Evolutionary conservation across 1,284 basidiomycete species (phyloP), one percentile per base, ranked within the genome.

Genomic region (Grifola frondosa): DNA sequence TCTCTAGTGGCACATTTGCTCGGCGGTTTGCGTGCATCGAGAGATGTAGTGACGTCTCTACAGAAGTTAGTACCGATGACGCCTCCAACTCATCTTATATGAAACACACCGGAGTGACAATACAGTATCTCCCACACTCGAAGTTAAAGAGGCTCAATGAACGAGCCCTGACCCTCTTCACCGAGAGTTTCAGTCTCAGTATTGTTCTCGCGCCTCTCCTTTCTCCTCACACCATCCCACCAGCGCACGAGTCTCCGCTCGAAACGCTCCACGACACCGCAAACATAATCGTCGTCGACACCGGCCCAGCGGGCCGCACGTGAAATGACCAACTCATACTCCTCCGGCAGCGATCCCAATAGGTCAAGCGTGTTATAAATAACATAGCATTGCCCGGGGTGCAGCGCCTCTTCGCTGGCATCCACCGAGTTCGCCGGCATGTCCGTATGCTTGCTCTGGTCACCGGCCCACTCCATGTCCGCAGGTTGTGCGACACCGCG

Each of bases 361-460:
- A 77, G 65, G 52, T 88, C 86, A 20, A 69, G 68, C 17, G 71
- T 68, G 30, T 76, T 71, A 65, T 79, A 85, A 44, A 88, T 76
- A 44, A 67, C 66, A 65, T 85, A 82, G 42, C 59, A 61, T 49
- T 76, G 71, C 3, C 81, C 84, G 7, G 81, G 74, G 53, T 64
- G 66, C n/a, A 69, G 56, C 22, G 19, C 30, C 11, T 46, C 40
- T 13, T 36, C 43, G 10, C 30, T 34, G 6, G 42, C 46, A 31
- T 53, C 52, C 10, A 53, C 24, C 10, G 36, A 7, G n/a, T 37
- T 44, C 5, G 56, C 54, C 6, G 55, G 37, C 47, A 49, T 38
- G 3, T 43, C 31, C 21, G 42, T 24, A 11, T 22, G 33, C 20
- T 5, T 24, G 26, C 13, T 24, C 26, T 12, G 11, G 12, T 19